Evolutionary conservation across 176 grass and related monocot species (phyloP).

Genomic region (Olyra latifolia): DNA sequence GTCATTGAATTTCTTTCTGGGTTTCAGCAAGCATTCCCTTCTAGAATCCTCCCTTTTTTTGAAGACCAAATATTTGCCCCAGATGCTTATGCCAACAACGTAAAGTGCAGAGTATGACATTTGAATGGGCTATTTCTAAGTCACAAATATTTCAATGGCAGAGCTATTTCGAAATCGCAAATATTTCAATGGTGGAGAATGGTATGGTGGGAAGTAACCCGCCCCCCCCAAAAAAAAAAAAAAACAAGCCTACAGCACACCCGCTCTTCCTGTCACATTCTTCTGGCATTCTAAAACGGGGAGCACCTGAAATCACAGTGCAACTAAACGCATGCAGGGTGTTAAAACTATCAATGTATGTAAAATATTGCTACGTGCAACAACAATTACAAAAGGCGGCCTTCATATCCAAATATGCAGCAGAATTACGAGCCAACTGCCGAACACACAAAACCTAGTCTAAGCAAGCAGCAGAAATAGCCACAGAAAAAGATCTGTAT

Average conservation of each 20-base stretch:
- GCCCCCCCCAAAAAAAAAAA: neutral
- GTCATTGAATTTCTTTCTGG: neutral
- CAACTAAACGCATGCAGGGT: neutral
- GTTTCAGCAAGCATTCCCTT: neutral
- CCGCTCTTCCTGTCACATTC: neutral
- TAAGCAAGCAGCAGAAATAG: neutral
- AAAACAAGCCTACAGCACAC: neutral
- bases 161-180: conserved; percentile 15
- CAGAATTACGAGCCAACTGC: conserved; percentile 10
- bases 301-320: neutral
- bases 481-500: neutral
- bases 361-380: neutral
- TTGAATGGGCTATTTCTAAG: neutral
- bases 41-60: conserved; percentile 3
- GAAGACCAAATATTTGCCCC: conserved; percentile 31
- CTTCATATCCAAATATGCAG: neutral
- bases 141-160: conserved; percentile 34
- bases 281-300: neutral
- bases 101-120: neutral
- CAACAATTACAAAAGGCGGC: neutral
- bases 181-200: conserved; percentile 18
- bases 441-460: neutral
- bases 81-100: conserved; percentile 34
- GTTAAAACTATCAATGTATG: neutral
- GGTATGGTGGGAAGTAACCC: conserved; percentile 6